Conservation (phyloP, 305 asterid species). For the Fraxinus albicans region DNA sequence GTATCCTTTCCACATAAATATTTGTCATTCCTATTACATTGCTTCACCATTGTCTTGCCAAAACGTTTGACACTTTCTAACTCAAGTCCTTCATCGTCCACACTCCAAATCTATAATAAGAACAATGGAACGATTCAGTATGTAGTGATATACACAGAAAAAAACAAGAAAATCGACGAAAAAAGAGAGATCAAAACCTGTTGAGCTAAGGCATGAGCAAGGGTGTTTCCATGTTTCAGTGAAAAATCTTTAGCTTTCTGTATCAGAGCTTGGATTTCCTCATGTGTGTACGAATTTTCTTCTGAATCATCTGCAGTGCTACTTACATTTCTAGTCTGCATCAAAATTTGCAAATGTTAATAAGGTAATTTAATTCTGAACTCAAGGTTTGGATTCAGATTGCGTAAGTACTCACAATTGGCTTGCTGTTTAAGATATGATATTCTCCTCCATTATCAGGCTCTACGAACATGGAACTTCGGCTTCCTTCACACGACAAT, state of each 20-base stretch:
- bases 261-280: slow-evolving; percentile 39
- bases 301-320: slow-evolving; percentile 19
- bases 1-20: slow-evolving; percentile 40
- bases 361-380: not conserved
- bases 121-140: not conserved
- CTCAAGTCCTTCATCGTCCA: slow-evolving; percentile 32
- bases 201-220: slow-evolving; percentile 59
- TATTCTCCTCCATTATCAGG: slow-evolving; percentile 12
- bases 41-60: slow-evolving; percentile 15
- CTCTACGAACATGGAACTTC: slow-evolving; percentile 19
- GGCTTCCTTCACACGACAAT: slow-evolving; percentile 48
- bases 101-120: slow-evolving; percentile 38
- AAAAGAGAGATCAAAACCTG: slow-evolving; percentile 42
- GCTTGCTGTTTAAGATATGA: slow-evolving; percentile 22
- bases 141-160: not conserved
- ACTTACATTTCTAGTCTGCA: slow-evolving; percentile 40
- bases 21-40: slow-evolving; percentile 27
- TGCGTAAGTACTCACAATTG: slow-evolving; percentile 32
- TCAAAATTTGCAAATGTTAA: not conserved
- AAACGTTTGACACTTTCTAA: slow-evolving; percentile 9
- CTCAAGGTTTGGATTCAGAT: not conserved
- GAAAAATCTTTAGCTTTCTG: slow-evolving; percentile 49
- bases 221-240: slow-evolving; percentile 44
- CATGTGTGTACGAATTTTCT: slow-evolving; percentile 26
- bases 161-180: not conserved